phyloP scores from a whole-genome alignment of 495 filamentous ascomycete genomes.

The Podospora appendiculata region DNA sequence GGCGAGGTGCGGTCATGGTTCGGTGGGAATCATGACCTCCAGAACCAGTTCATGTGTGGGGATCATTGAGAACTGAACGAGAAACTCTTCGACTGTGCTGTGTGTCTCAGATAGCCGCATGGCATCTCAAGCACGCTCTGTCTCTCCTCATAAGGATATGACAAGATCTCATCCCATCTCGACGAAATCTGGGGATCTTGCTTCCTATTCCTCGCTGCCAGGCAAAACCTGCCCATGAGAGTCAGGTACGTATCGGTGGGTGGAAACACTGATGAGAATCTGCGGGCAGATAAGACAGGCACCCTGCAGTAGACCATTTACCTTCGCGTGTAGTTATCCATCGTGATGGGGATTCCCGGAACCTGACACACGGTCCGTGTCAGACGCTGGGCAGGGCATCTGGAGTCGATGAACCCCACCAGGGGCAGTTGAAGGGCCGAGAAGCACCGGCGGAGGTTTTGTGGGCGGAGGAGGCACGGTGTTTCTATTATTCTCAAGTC shows the following conservation, averaged over 20 bases:
- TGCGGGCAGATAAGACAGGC: background rate
- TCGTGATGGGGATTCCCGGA: conserved; percentile 12
- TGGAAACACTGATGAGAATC: background rate
- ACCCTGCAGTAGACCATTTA: background rate
- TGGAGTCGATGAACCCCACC: background rate
- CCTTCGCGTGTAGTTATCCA: conserved; percentile 1
- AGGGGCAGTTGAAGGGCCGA: background rate
- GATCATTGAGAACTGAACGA: too few relatives aligned
- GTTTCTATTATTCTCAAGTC: too few relatives aligned
- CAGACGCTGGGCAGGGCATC: conserved; percentile 6
- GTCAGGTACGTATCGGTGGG: background rate
- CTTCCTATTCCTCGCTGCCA: background rate
- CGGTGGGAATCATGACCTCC: background rate
- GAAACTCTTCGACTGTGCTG: too few relatives aligned
- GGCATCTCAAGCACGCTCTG: too few relatives aligned
- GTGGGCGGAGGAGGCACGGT: background rate
- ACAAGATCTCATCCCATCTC: background rate
- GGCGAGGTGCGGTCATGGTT: background rate
- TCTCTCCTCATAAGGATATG: background rate
- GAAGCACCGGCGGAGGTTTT: background rate
- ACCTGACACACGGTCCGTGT: conserved; percentile 12
- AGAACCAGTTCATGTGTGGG: background rate
- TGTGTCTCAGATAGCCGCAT: too few relatives aligned
- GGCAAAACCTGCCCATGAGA: background rate
- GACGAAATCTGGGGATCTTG: background rate